Evolutionary conservation across 2,329 filamentous ascomycete genomes (phyloP).

Genomic region (Pseudohalonectria lignicola): DNA sequence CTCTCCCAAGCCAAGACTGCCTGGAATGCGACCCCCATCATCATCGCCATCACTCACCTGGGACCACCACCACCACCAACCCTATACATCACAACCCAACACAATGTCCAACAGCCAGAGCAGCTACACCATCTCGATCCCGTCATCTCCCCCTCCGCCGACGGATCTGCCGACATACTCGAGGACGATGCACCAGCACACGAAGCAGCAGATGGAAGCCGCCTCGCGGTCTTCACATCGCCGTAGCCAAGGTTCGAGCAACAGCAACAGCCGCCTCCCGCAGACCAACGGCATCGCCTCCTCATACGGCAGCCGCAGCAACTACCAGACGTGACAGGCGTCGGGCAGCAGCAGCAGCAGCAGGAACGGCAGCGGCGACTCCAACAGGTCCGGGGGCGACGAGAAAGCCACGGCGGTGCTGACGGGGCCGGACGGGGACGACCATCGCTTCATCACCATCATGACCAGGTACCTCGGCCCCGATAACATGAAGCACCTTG

Average conservation of each 20-base stretch:
- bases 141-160: conserved; percentile 14
- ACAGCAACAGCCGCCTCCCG: conserved; percentile 4
- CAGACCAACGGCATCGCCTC: conserved; percentile 1
- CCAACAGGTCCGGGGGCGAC: no score
- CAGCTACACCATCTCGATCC: conserved; percentile 8
- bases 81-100: conserved; percentile 2
- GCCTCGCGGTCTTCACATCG: conserved; percentile 32
- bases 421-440: no score
- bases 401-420: no score
- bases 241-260: conserved; percentile 12
- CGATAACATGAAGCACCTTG: not conserved
- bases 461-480: not conserved
- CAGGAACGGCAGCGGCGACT: conserved; percentile 6
- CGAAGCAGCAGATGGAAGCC: conserved; percentile 53
- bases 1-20: not conserved
- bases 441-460: conserved; percentile 7
- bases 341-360: conserved; percentile 5
- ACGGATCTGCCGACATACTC: conserved; percentile 32
- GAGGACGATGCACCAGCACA: conserved; percentile 52
- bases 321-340: not conserved
- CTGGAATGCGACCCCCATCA: not conserved
- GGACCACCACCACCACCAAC: not conserved
- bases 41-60: not conserved
- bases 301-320: not conserved
- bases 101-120: conserved; percentile 6